These are phyloP conservation scores for Coelastrella sp. DNA, from an alignment of 139 green algal genomes.

Conservation along the genomic window DNA sequence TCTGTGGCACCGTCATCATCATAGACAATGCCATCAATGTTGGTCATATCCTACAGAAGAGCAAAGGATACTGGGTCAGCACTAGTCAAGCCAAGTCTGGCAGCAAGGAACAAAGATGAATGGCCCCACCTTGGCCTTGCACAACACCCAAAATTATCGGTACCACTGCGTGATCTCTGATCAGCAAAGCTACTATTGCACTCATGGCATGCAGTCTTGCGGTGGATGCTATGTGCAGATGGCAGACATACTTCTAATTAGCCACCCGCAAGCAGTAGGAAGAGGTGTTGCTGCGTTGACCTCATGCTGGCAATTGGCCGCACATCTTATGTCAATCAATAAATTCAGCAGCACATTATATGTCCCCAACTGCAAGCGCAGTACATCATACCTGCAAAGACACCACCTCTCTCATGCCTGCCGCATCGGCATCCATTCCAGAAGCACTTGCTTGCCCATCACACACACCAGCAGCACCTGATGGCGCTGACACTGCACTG, in stretches of 20 bases:
- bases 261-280: background rate
- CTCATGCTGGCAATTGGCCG: background rate
- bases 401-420: slow-evolving; percentile 19
- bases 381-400: slow-evolving; percentile 33
- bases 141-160: no score
- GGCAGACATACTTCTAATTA: no score
- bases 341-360: no score
- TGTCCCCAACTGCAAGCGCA: background rate
- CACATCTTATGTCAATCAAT: no score
- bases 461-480: slow-evolving; percentile 5
- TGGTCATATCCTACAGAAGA: slow-evolving; percentile 8
- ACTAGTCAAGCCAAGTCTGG: no score
- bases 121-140: no score
- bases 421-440: background rate
- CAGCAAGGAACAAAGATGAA: background rate
- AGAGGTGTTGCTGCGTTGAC: background rate
- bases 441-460: background rate
- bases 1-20: slow-evolving; percentile 27
- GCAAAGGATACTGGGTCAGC: background rate
- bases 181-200: no score
- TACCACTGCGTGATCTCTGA: no score
- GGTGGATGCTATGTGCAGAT: no score
- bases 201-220: no score
- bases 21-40: slow-evolving; percentile 22
- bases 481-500: background rate